phyloP scores from a whole-genome alignment of 495 filamentous ascomycete genomes.

The Neurospora sp. region DNA sequence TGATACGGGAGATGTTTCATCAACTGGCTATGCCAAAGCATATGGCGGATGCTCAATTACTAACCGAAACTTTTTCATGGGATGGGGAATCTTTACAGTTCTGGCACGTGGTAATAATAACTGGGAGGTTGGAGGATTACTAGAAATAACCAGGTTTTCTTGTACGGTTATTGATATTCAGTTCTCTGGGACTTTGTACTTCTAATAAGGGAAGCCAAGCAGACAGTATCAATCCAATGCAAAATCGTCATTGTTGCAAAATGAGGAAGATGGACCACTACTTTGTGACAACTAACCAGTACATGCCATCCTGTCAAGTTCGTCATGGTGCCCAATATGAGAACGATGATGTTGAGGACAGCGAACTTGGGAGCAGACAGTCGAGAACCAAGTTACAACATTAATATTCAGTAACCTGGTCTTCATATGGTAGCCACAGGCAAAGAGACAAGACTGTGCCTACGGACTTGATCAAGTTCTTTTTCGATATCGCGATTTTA shows the following conservation, averaged over 20 bases:
- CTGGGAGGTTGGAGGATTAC: slow-evolving; percentile 13
- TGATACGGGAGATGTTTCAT: slow-evolving; percentile 13
- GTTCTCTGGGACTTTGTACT: slow-evolving; percentile 10
- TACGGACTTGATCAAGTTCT: neutral
- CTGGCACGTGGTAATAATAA: slow-evolving; percentile 15
- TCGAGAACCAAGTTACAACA: neutral
- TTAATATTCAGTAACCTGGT: neutral
- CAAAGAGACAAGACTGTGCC: neutral
- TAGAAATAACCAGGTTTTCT: slow-evolving; percentile 13
- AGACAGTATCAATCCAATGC: slow-evolving; percentile 16
- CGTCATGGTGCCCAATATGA: neutral
- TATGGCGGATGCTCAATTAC: neutral
- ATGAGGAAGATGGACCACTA: neutral
- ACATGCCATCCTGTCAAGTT: neutral
- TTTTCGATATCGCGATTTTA: neutral
- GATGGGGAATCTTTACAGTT: slow-evolving; percentile 15
- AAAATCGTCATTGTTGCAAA: slow-evolving; percentile 5
- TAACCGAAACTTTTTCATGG: slow-evolving; percentile 4
- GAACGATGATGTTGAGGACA: neutral
- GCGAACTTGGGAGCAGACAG: neutral
- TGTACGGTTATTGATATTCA: slow-evolving; percentile 19
- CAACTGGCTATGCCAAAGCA: neutral
- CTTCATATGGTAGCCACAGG: neutral
- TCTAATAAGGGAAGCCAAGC: slow-evolving; percentile 10
- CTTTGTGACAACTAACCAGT: neutral